Percentiles rank a stretch among this genome's conserved stretches.
These are phyloP conservation scores for Penicillium sp. DNA, from an alignment of 2,329 filamentous ascomycete genomes.

Conservation along the genomic window DNA sequence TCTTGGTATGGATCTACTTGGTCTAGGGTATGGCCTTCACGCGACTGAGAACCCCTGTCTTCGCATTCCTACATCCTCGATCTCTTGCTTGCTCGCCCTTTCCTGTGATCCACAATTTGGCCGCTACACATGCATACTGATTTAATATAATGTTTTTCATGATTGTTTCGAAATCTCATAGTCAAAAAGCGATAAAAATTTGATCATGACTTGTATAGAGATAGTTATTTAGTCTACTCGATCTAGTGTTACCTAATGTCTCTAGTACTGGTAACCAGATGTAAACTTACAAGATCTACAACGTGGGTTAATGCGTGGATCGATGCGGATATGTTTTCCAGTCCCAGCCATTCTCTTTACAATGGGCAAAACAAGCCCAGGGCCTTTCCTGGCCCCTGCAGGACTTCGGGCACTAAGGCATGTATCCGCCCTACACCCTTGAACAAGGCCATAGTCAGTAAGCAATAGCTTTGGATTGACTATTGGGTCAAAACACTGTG, in stretches of 20 bases:
- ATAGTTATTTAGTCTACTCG: no score
- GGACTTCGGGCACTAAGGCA: slow-evolving; percentile 14
- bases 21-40: slow-evolving; percentile 10
- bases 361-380: background rate
- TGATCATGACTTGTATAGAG: no score
- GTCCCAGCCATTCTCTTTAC: background rate
- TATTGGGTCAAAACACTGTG: slow-evolving; percentile 1
- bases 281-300: background rate
- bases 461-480: background rate
- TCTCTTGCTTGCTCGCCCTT: background rate
- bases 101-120: background rate
- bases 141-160: background rate
- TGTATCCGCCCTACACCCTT: slow-evolving; percentile 6
- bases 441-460: background rate
- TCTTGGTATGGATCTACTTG: slow-evolving; percentile 30
- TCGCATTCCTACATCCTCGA: slow-evolving; percentile 15
- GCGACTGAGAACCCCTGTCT: slow-evolving; percentile 2
- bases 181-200: background rate
- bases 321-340: background rate
- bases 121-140: background rate
- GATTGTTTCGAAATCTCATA: background rate
- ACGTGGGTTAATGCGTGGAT: background rate
- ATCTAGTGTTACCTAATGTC: background rate
- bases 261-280: background rate
- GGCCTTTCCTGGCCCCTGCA: background rate